Conservation (phyloP, 441 rosid species). For the Pelargonium myrrhifolium region DNA sequence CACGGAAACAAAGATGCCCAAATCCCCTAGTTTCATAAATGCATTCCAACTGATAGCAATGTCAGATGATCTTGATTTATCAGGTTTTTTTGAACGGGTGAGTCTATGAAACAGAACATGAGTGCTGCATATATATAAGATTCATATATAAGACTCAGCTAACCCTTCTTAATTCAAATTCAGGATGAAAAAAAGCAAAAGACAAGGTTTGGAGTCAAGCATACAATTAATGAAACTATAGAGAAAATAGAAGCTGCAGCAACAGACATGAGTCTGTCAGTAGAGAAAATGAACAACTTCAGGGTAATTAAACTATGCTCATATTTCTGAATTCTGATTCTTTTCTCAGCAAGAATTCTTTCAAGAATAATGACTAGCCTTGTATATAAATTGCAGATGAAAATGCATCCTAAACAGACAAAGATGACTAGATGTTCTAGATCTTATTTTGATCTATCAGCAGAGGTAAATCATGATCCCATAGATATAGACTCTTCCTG, state of each 20-base stretch:
- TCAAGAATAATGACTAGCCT: conserved; percentile 9
- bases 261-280: conserved; percentile 49
- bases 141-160: background rate
- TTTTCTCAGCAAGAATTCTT: background rate
- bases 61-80: conserved; percentile 85
- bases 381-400: conserved; percentile 42
- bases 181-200: conserved; percentile 64
- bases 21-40: conserved; percentile 56
- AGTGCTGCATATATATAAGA: background rate
- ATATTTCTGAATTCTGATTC: conserved; percentile 5
- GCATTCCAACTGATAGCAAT: conserved; percentile 90
- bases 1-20: conserved; percentile 33
- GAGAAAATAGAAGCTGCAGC: conserved; percentile 88
- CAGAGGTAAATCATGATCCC: conserved; percentile 44
- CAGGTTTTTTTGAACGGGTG: conserved; percentile 78
- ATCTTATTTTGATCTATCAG: conserved; percentile 64
- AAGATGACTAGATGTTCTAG: conserved; percentile 44
- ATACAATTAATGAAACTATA: conserved; percentile 60
- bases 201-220: conserved; percentile 62
- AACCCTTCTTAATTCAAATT: background rate
- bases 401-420: conserved; percentile 55
- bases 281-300: conserved; percentile 50
- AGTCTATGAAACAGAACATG: conserved; percentile 18
- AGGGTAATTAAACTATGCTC: conserved; percentile 37
- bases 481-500: conserved; percentile 7